These are phyloP conservation scores for Pseudogymnoascus sp. DNA, from an alignment of 2,329 filamentous ascomycete genomes.

Conservation along the genomic window DNA sequence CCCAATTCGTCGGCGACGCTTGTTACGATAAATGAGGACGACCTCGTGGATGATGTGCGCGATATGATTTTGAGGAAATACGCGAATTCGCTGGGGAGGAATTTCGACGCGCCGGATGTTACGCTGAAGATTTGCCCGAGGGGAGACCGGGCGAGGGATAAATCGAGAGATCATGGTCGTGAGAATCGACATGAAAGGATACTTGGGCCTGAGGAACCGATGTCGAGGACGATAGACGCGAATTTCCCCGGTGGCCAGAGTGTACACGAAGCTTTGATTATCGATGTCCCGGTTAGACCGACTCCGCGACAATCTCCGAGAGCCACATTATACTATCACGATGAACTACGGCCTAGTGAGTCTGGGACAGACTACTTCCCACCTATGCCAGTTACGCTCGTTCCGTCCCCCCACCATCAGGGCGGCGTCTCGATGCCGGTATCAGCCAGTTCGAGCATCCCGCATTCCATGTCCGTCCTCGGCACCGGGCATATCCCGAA, in stretches of 20 bases:
- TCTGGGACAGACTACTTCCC: conserved; percentile 77
- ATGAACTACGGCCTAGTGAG: conserved; percentile 60
- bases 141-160: background rate
- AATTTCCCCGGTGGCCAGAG: conserved; percentile 82
- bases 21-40: conserved; percentile 76
- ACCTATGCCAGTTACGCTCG: conserved; percentile 45
- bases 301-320: conserved; percentile 77
- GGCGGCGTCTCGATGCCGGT: conserved; percentile 21
- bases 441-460: conserved; percentile 26
- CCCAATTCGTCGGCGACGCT: conserved; percentile 78
- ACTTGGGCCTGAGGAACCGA: conserved; percentile 78
- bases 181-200: conserved; percentile 58
- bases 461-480: conserved; percentile 70
- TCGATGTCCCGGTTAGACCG: conserved; percentile 70
- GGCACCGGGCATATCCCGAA: conserved; percentile 71
- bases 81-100: conserved; percentile 79
- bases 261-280: conserved; percentile 82
- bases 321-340: conserved; percentile 45
- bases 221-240: conserved; percentile 67
- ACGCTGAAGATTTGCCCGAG: conserved; percentile 63
- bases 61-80: conserved; percentile 92
- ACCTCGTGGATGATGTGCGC: conserved; percentile 88
- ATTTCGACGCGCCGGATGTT: conserved; percentile 86
- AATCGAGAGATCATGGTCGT: conserved; percentile 31
- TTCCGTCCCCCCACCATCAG: conserved; percentile 27